These are phyloP conservation scores for Puccinia triticina DNA, from an alignment of 1,284 basidiomycete species.

Conservation along the genomic window DNA sequence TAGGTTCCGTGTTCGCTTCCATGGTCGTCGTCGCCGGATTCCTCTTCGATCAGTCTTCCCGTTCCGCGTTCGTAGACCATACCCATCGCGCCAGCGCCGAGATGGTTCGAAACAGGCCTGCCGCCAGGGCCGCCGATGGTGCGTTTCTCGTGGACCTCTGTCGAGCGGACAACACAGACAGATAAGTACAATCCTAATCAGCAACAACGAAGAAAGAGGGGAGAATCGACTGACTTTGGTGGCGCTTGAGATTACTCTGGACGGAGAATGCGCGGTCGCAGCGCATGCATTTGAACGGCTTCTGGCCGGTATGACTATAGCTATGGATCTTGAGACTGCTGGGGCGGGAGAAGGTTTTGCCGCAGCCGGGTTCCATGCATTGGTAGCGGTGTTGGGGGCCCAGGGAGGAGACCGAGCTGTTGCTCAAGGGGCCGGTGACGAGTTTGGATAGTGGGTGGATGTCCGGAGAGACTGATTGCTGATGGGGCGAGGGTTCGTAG, in stretches of 20 bases:
- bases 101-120: neutral
- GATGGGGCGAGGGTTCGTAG: neutral
- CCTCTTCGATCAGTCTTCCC: neutral
- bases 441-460: neutral
- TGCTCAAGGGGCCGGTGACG: neutral
- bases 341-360: slow-evolving; percentile 46
- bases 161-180: neutral
- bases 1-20: slow-evolving; percentile 15
- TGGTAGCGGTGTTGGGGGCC: slow-evolving; percentile 29
- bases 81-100: neutral
- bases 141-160: slow-evolving; percentile 46
- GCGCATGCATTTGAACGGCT: slow-evolving; percentile 47
- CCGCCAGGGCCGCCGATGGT: neutral
- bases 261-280: slow-evolving; percentile 50
- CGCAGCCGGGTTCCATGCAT: slow-evolving; percentile 40
- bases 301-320: slow-evolving; percentile 49
- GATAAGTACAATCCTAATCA: no score
- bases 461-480: neutral
- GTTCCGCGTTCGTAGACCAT: neutral
- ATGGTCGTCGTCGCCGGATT: slow-evolving; percentile 14
- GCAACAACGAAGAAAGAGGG: no score
- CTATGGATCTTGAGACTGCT: slow-evolving; percentile 41
- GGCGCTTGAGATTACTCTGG: slow-evolving; percentile 49
- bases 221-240: slow-evolving; percentile 50
- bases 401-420: neutral